A percentile compares a stretch with the other conserved stretches of the same genome.
These are phyloP conservation scores for Poteriospumella lacustris DNA, from an alignment of 108 stramenopile species.

Conservation along the genomic window DNA sequence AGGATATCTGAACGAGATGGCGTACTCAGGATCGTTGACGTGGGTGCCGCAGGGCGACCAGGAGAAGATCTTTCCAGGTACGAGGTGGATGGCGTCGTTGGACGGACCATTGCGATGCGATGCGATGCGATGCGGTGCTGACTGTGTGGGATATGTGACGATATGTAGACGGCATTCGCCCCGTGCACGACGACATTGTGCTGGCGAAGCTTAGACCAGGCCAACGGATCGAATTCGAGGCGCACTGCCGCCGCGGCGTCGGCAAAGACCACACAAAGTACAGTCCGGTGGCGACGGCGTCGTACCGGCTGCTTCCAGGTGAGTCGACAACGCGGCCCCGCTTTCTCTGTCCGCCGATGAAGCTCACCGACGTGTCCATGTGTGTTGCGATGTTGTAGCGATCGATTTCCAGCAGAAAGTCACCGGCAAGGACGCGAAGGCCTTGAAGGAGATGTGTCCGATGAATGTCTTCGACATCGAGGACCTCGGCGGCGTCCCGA, in stretches of 20 bases:
- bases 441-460: constrained; percentile 57
- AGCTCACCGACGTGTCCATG: not conserved
- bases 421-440: not conserved
- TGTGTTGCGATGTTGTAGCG: not conserved
- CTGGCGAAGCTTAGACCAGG: constrained; percentile 86
- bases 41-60: constrained; percentile 91
- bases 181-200: constrained; percentile 82
- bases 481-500: constrained; percentile 45
- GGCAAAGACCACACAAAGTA: constrained; percentile 97
- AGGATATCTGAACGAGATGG: not conserved
- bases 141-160: not conserved
- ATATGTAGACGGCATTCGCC: constrained; percentile 51
- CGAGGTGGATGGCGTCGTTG: not conserved
- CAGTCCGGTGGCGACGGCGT: constrained; percentile 90
- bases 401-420: not conserved
- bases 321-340: not conserved
- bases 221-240: not conserved
- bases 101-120: not conserved
- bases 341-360: constrained; percentile 31
- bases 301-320: constrained; percentile 76
- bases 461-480: constrained; percentile 62
- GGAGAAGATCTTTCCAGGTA: constrained; percentile 44
- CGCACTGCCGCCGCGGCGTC: constrained; percentile 66
- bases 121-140: not conserved
- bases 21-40: constrained; percentile 43